Conservation (phyloP, 768 basidiomycete genomes). For the Kwoniella bestiolae region DNA sequence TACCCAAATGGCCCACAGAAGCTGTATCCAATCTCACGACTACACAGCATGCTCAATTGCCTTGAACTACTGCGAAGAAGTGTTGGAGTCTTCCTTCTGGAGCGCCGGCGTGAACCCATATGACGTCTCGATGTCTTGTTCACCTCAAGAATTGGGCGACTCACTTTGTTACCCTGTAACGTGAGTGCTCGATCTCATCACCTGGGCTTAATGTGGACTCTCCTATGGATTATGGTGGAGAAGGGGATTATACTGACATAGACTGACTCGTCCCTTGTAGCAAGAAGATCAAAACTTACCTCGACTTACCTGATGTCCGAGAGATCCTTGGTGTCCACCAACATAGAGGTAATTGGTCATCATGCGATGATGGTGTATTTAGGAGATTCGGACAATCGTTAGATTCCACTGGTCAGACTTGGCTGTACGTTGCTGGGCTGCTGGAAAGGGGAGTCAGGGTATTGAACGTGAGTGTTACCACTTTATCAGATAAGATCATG, state of each 20-base stretch:
- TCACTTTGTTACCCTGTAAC: constrained; percentile 68
- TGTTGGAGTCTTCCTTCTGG: constrained; percentile 62
- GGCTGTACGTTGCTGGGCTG: constrained; percentile 67
- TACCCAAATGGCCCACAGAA: constrained; percentile 63
- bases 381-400: constrained; percentile 64
- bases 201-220: no score
- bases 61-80: constrained; percentile 67
- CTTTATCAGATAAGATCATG: background rate
- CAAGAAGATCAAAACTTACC: constrained; percentile 65
- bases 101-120: constrained; percentile 61
- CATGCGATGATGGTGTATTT: constrained; percentile 64
- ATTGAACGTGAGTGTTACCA: constrained; percentile 58
- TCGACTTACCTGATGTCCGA: constrained; percentile 66
- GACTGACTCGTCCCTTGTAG: constrained; percentile 22
- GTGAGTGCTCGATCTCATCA: constrained; percentile 34
- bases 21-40: constrained; percentile 72
- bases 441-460: constrained; percentile 77
- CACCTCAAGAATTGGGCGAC: constrained; percentile 60
- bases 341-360: constrained; percentile 63
- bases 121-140: constrained; percentile 69
- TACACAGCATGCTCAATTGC: constrained; percentile 71
- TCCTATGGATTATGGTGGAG: no score
- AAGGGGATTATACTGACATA: no score
- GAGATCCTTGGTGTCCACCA: constrained; percentile 66
- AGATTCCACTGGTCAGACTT: constrained; percentile 66